Base-by-base conservation (phyloP, 345 rosid genomes). In the Orychophragmus violaceus region DNA sequence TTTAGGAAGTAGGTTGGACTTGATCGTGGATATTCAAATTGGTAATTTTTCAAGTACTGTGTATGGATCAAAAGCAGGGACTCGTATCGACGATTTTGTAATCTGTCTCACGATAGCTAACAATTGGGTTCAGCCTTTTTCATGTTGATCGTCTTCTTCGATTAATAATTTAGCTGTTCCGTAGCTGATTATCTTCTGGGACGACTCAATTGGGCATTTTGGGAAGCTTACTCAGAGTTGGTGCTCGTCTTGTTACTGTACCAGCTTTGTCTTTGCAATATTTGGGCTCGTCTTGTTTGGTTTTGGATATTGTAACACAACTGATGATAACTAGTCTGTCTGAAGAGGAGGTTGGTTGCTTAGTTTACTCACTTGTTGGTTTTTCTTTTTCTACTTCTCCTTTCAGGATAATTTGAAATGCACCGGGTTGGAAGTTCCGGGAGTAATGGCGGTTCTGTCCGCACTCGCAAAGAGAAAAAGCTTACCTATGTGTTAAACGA, bases 401-500 rank as follows among this genome's bases (percentile, higher is more conserved):
- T 61, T 46, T 46, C 57, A 68, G 64, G 86, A 83, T 79, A 49
- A 66, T 68, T 59, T 72, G 85, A 83, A 48, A 95, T 95, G 99
- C 99, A 95, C 91, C 96, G 97, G 2, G 97, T 95, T 78, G 99
- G 94, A 68, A 95, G 99, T 87, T 84, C 96, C 8, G 97, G 97
- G 74, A 95, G 93, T 80, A 87, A 82, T 18, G 58, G 75, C 48
- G 85, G 86, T 84, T 89, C 97, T 73, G 83, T 76, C 70, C 97
- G 97, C 29, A 82, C 87, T 39, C 96, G 97, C 41, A 95, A 91
- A 75, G 99, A 91, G 88, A 95, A 91, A 78, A 85, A 91, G 79
- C 82, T 95, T 71, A 91, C 99, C 0, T 95, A 89, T 80, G 90
- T 95, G 16, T 76, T 91, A 77, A 95, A 67, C 69, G 90, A 89